Evolutionary conservation across 1,284 basidiomycete species (phyloP).

Genomic region (Ustilago crameri): DNA sequence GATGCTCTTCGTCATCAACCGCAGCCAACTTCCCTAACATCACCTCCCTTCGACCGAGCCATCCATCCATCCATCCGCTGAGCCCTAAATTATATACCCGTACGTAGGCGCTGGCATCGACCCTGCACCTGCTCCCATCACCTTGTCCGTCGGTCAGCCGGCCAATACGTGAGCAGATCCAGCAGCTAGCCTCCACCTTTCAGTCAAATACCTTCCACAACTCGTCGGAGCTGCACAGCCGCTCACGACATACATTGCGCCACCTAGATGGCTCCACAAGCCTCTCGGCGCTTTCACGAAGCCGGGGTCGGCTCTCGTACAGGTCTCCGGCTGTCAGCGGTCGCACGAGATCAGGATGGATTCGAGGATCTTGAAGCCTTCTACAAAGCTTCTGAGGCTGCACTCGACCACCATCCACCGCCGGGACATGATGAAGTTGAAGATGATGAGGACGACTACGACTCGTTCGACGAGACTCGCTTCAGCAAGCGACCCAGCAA

Average conservation of each 20-base stretch:
- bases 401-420: constrained; percentile 59
- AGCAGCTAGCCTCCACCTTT: constrained; percentile 1
- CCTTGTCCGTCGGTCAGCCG: too few relatives aligned
- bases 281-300: constrained; percentile 61
- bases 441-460: constrained; percentile 72
- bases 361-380: constrained; percentile 63
- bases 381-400: constrained; percentile 62
- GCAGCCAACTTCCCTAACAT: too few relatives aligned
- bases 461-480: constrained; percentile 37
- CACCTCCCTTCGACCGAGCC: too few relatives aligned
- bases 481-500: constrained; percentile 20
- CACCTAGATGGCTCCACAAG: constrained; percentile 26
- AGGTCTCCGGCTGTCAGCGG: constrained; percentile 57
- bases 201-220: background rate
- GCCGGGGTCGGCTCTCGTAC: constrained; percentile 64
- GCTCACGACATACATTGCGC: background rate
- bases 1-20: background rate
- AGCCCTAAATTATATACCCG: background rate
- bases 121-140: background rate
- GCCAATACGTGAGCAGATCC: too few relatives aligned
- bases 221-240: background rate
- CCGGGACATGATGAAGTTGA: constrained; percentile 74
- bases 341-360: constrained; percentile 76
- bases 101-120: background rate
- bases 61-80: constrained; percentile 10